Conservation (phyloP, 2,329 filamentous ascomycete species). For the Diaporthe vaccinii region DNA sequence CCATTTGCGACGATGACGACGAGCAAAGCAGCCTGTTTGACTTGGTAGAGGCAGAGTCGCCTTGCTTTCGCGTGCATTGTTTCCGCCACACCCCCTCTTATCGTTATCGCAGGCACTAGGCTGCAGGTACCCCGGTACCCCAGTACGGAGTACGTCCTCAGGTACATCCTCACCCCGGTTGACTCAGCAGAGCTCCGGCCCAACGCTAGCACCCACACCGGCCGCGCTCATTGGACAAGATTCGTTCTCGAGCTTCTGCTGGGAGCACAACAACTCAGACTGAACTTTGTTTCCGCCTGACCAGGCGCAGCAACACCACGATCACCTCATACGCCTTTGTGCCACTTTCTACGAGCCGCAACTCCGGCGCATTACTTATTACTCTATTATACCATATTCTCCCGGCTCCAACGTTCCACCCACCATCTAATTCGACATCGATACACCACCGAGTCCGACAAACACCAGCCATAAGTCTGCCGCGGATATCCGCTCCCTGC, state of each 20-base stretch:
- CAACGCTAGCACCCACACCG: background rate
- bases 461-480: background rate
- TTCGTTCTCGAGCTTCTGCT: background rate
- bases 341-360: background rate
- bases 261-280: background rate
- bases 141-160: too few relatives aligned
- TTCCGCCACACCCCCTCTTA: background rate
- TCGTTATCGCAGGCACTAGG: slow-evolving; percentile 12
- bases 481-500: slow-evolving; percentile 6
- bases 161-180: background rate
- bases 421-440: background rate
- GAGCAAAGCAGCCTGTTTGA: background rate
- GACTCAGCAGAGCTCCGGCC: slow-evolving; percentile 11
- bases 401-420: background rate
- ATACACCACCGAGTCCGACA: background rate
- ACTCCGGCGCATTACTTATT: slow-evolving; percentile 5
- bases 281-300: slow-evolving; percentile 11
- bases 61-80: background rate
- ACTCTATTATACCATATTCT: background rate
- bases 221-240: background rate
- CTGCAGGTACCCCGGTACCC: background rate
- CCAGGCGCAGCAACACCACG: slow-evolving; percentile 10
- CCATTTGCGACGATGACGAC: background rate
- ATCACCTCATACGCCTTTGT: slow-evolving; percentile 25
- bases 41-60: slow-evolving; percentile 1